These are phyloP conservation scores for Vitis hybrid DNA, from an alignment of 177 flowering plant species.

Conservation along the genomic window DNA sequence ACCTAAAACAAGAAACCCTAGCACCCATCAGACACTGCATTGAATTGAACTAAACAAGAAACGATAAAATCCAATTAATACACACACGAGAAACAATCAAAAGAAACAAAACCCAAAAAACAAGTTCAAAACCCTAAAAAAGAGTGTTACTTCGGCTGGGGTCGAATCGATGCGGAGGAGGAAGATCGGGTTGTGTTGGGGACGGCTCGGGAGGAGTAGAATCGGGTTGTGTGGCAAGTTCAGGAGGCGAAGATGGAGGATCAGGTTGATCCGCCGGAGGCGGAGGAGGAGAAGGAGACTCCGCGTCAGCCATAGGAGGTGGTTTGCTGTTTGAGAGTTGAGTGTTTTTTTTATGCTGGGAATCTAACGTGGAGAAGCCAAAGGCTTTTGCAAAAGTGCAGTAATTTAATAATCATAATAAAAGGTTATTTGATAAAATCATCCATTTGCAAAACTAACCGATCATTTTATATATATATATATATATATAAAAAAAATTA, in stretches of 20 bases:
- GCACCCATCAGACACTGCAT: neutral
- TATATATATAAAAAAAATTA: no score
- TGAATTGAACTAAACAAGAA: neutral
- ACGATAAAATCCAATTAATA: neutral
- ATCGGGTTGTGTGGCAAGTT: neutral
- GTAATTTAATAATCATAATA: no score
- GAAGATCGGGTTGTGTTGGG: conserved; percentile 3
- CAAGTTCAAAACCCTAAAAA: neutral
- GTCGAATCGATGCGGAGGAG: conserved; percentile 42
- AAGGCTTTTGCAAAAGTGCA: no score
- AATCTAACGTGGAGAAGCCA: no score
- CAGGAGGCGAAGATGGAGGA: conserved; percentile 9
- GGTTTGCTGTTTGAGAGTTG: no score
- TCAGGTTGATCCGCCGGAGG: conserved; percentile 8
- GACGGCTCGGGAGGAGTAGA: conserved; percentile 5
- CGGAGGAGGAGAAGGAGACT: conserved; percentile 9
- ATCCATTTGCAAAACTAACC: no score
- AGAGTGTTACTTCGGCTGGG: conserved; percentile 53
- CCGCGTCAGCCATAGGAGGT: no score
- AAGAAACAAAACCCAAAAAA: neutral
- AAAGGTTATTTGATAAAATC: no score
- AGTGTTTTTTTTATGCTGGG: no score
- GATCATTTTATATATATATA: no score
- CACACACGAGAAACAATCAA: neutral
- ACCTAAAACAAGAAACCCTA: neutral